These are phyloP conservation scores for Russula brevipes DNA, from an alignment of 768 basidiomycete genomes.

Conservation along the genomic window DNA sequence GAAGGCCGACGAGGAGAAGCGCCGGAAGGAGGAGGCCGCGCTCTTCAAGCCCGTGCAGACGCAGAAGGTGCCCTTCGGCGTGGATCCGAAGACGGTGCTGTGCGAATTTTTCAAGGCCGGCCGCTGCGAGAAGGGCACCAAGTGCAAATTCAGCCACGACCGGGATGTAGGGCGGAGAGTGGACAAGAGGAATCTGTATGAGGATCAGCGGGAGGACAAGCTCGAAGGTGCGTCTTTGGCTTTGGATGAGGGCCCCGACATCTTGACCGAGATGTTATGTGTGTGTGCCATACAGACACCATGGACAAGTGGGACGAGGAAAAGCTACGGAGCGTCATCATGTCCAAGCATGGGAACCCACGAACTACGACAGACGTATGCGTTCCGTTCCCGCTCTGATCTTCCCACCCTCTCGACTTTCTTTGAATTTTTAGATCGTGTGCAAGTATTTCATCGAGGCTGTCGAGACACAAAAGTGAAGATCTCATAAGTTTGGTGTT, in stretches of 20 bases:
- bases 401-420: constrained; percentile 1
- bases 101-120: constrained; percentile 93
- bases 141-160: constrained; percentile 98
- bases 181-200: constrained; percentile 94
- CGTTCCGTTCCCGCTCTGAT: constrained; percentile 14
- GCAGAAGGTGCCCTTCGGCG: constrained; percentile 91
- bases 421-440: constrained; percentile 61
- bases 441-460: constrained; percentile 98
- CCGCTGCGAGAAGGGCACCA: constrained; percentile 85
- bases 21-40: constrained; percentile 78
- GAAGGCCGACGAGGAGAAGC: constrained; percentile 76
- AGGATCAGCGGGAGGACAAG: constrained; percentile 81
- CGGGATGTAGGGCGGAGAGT: constrained; percentile 82
- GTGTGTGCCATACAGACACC: constrained; percentile 54
- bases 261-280: background rate
- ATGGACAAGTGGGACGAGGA: constrained; percentile 99
- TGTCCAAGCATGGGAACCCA: constrained; percentile 85
- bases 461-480: constrained; percentile 82
- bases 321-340: constrained; percentile 83
- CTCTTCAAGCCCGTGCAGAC: constrained; percentile 73
- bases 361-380: constrained; percentile 85
- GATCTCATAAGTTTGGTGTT: background rate
- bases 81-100: constrained; percentile 92
- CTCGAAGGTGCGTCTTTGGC: constrained; percentile 44
- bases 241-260: background rate